Evolutionary conservation across 805 yeast species (phyloP), one percentile per base, ranked within the genome.

Genomic region (Saccharomycopsis amapae): DNA sequence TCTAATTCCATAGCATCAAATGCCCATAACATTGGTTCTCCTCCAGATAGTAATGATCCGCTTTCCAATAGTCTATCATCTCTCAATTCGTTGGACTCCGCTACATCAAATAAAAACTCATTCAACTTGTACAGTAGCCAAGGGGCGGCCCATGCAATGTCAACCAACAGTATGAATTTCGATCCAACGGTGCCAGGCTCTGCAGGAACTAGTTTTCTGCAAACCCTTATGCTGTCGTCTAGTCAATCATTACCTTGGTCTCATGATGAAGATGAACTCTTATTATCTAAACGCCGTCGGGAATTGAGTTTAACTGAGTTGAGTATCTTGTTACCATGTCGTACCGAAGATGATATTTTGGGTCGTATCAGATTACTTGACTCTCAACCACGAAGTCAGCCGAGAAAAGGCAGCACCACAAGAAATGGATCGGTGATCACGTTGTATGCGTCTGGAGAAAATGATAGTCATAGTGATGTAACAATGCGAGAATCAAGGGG

Each of bases 301-400:
- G 81, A 81, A 45, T 63, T 87, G 34, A 73, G 82, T 28, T 71
- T 82, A 56, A 82, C 81, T 15, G 96, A 87, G 62, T 65, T 87
- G 32, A 72, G 82, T 13, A 79, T 86, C 28, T 62, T 87, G 43
- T 66, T 87, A 36, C 90, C 93, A 13, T 73, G 72, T 47, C 74
- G 86, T 52, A 71, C 93, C 0, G 88, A 83, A 58, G 69, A 69
- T n/a, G 93, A 85, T 54, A 87, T 87, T 36, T 70, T 75, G 68
- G 62, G 72, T 32, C 69, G 93, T 50, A 74, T 83, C 19, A 75
- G 69, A 40, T 63, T 69, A 42, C 58, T 78, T 33, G 70, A 66
- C n/a, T 35, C 7, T 31, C 5, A 5, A 31, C 12, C 35, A 18
- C 7, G 35, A 9, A 6, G 18, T 5, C 9, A 31, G 15, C 35